Conservation (phyloP, 1,284 basidiomycete genomes). For the Tylopilus sp. region DNA sequence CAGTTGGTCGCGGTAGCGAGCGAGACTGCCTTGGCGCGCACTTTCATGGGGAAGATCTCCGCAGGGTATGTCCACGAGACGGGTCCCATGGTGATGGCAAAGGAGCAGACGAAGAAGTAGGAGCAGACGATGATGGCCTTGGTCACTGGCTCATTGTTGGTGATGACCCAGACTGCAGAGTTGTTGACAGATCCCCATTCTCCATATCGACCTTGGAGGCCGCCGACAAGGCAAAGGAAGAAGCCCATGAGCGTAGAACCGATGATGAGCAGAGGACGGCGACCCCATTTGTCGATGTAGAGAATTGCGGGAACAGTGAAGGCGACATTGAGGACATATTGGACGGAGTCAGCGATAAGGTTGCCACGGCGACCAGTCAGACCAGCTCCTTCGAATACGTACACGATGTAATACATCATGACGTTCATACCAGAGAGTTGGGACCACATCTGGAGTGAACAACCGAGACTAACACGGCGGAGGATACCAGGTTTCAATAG, state of each 20-base stretch:
- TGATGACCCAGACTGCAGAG: slow-evolving; percentile 59
- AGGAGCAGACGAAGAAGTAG: slow-evolving; percentile 73
- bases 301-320: slow-evolving; percentile 72
- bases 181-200: slow-evolving; percentile 46
- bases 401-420: slow-evolving; percentile 82
- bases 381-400: slow-evolving; percentile 76
- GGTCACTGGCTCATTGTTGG: slow-evolving; percentile 53
- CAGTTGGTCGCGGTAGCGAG: slow-evolving; percentile 63
- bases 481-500: slow-evolving; percentile 59
- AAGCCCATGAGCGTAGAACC: slow-evolving; percentile 71
- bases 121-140: slow-evolving; percentile 74
- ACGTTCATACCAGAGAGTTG: slow-evolving; percentile 63
- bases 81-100: slow-evolving; percentile 76
- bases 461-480: slow-evolving; percentile 59
- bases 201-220: slow-evolving; percentile 67
- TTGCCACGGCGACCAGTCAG: slow-evolving; percentile 67
- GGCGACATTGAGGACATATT: slow-evolving; percentile 76
- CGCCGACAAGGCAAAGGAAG: slow-evolving; percentile 76
- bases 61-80: slow-evolving; percentile 71
- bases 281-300: slow-evolving; percentile 77
- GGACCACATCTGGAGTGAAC: slow-evolving; percentile 63
- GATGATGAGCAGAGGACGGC: slow-evolving; percentile 69
- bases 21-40: slow-evolving; percentile 73
- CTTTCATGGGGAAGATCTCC: slow-evolving; percentile 67
- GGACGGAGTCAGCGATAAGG: slow-evolving; percentile 74